These are phyloP conservation scores for Talaromyces sp. DNA, from an alignment of 2,329 filamentous ascomycete genomes.

Conservation along the genomic window DNA sequence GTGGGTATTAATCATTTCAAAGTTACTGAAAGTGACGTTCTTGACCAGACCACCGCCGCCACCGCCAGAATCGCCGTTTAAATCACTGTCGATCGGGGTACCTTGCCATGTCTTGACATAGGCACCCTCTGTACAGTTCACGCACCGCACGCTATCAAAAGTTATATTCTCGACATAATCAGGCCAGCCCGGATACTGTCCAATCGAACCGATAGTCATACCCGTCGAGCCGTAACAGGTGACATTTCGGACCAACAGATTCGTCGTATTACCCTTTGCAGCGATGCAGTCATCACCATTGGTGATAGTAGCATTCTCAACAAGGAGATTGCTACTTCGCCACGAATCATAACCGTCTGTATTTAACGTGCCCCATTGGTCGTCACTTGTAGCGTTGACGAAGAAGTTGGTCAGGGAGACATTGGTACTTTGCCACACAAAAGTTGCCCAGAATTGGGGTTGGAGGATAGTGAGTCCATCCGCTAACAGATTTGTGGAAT, in stretches of 20 bases:
- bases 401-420: constrained; percentile 54
- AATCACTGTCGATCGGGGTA: constrained; percentile 19
- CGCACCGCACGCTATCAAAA: constrained; percentile 31
- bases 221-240: constrained; percentile 39
- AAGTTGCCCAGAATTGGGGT: constrained; percentile 51
- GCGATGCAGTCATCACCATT: constrained; percentile 39
- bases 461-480: constrained; percentile 49
- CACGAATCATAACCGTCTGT: constrained; percentile 53
- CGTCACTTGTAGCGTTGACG: constrained; percentile 49
- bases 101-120: constrained; percentile 30
- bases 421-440: constrained; percentile 48
- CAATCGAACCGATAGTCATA: constrained; percentile 41
- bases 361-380: constrained; percentile 48
- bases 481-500: constrained; percentile 49
- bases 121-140: constrained; percentile 24
- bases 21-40: constrained; percentile 26
- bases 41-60: constrained; percentile 25
- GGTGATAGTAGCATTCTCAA: constrained; percentile 47
- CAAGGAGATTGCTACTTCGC: constrained; percentile 48
- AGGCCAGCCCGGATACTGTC: constrained; percentile 35
- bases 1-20: constrained; percentile 24
- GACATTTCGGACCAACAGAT: constrained; percentile 39
- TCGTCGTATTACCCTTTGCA: constrained; percentile 42
- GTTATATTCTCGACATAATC: constrained; percentile 40
- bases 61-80: constrained; percentile 25